A percentile compares a stretch with the other conserved stretches of the same genome.
These are phyloP conservation scores for Lumnitzera littorea DNA, from an alignment of 345 rosid species.

Conservation along the genomic window DNA sequence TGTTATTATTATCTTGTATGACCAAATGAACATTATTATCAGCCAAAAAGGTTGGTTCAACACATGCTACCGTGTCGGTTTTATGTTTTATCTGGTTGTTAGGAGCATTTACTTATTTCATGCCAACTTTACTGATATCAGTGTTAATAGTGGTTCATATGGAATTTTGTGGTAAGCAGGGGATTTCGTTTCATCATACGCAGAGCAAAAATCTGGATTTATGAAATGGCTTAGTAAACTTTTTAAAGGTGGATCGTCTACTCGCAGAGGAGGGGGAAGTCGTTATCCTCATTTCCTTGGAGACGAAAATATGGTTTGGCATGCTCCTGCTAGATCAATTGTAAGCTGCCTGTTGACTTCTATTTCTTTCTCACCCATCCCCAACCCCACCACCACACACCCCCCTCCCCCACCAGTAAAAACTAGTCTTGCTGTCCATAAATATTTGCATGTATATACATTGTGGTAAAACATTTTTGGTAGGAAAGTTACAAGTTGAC, in stretches of 20 bases:
- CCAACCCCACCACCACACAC: no score
- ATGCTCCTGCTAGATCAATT: conserved; percentile 50
- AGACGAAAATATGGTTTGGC: conserved; percentile 75
- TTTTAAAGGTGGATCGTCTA: conserved; percentile 51
- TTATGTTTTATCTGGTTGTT: no score
- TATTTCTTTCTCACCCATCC: neutral
- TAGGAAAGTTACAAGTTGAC: no score
- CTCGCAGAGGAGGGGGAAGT: conserved; percentile 34
- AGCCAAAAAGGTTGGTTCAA: no score
- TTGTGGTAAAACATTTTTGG: no score
- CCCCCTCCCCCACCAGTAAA: no score
- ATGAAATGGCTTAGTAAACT: conserved; percentile 92
- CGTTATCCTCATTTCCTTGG: conserved; percentile 61
- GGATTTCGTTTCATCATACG: conserved; percentile 56
- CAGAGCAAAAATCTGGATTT: conserved; percentile 75
- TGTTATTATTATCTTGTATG: no score
- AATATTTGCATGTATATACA: no score
- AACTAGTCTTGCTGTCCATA: no score
- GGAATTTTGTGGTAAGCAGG: conserved; percentile 43
- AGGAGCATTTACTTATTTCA: no score
- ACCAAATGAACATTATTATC: no score
- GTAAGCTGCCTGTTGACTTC: conserved; percentile 27
- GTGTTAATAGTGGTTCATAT: conserved; percentile 3
- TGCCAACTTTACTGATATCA: neutral
- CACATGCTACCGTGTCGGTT: no score